A percentile compares a stretch with the other conserved stretches of the same genome.
phyloP scores from a whole-genome alignment of 176 grass and related monocot species.

The Carex pumila region DNA sequence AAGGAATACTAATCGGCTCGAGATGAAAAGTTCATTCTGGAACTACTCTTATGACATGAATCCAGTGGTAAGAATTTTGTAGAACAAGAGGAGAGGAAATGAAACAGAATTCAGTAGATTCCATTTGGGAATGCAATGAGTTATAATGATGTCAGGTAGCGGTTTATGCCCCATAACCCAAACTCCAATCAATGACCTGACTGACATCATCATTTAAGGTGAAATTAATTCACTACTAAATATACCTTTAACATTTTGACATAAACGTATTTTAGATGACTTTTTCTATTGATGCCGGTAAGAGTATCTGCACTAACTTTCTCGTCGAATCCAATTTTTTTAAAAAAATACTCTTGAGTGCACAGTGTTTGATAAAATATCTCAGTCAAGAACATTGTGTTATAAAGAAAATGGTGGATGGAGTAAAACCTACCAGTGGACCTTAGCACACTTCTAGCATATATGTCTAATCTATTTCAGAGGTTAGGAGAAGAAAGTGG shows the following conservation, averaged over 20 bases:
- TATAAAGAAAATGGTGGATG: too few species aligned
- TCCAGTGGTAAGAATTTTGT: slow-evolving; percentile 45
- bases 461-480: slow-evolving; percentile 34
- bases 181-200: not conserved
- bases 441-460: too few species aligned
- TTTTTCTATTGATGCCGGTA: too few species aligned
- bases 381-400: too few species aligned
- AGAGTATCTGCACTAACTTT: too few species aligned
- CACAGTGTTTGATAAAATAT: too few species aligned
- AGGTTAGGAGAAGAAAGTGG: slow-evolving; percentile 95
- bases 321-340: too few species aligned
- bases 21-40: slow-evolving; percentile 81
- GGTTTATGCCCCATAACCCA: not conserved
- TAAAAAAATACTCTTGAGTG: too few species aligned
- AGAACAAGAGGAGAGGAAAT: not conserved
- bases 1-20: slow-evolving; percentile 73
- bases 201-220: not conserved
- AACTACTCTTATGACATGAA: slow-evolving; percentile 88
- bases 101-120: too few species aligned
- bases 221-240: too few species aligned
- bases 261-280: not conserved
- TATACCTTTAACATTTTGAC: not conserved
- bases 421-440: too few species aligned
- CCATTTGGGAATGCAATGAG: not conserved
- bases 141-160: not conserved